phyloP scores from a whole-genome alignment of 139 green algal species.

The Yamagishiella unicocca region DNA sequence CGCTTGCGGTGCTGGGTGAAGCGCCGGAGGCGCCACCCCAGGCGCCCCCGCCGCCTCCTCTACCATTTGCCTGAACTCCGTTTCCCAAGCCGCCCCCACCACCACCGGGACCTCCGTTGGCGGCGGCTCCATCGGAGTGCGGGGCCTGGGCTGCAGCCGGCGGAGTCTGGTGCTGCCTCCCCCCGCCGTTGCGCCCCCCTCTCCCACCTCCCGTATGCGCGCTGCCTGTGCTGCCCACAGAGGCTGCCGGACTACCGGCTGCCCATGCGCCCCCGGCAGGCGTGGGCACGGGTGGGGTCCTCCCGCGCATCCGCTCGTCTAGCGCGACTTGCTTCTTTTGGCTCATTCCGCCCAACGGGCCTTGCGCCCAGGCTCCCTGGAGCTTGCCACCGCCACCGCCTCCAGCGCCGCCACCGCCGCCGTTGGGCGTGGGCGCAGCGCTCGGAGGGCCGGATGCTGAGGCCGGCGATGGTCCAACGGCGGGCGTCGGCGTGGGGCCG shows the following conservation, averaged over 20 bases:
- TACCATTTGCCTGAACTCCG: background rate
- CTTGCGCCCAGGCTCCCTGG: conserved; percentile 32
- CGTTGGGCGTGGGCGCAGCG: background rate
- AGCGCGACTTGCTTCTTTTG: conserved; percentile 20
- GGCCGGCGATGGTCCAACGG: background rate
- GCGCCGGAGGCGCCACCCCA: background rate
- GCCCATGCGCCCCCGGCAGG: conserved; percentile 2
- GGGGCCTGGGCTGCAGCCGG: background rate
- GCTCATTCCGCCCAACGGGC: background rate
- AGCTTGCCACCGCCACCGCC: conserved; percentile 11
- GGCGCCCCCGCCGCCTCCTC: background rate
- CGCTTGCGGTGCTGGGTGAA: background rate
- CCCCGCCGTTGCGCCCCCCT: background rate
- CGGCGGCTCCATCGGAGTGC: too few relatives aligned
- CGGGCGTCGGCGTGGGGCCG: background rate
- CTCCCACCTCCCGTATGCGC: background rate
- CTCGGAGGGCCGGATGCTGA: background rate
- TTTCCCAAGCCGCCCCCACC: background rate
- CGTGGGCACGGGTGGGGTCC: background rate
- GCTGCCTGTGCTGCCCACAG: conserved; percentile 3
- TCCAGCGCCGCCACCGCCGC: background rate
- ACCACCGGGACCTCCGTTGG: background rate
- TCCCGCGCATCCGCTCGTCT: conserved; percentile 7
- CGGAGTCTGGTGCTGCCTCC: background rate
- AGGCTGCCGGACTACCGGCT: conserved; percentile 7